Evolutionary conservation across 805 yeast genomes (phyloP).

Genomic region (Spathaspora hagerdaliae): DNA sequence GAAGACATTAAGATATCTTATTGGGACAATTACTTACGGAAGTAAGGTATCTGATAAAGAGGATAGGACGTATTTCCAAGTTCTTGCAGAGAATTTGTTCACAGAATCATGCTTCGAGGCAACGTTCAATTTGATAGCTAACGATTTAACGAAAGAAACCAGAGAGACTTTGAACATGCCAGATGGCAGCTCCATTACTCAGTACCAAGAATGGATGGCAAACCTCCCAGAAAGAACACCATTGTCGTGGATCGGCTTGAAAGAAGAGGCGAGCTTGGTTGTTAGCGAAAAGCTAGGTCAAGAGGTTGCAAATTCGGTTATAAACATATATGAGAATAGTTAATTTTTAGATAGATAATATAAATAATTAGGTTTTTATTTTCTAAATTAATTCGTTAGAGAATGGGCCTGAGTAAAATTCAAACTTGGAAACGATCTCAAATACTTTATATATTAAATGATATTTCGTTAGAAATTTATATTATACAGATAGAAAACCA

Average conservation of each 20-base stretch:
- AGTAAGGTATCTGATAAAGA: slow-evolving; percentile 48
- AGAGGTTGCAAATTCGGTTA: slow-evolving; percentile 11
- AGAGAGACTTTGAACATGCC: slow-evolving; percentile 38
- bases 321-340: background rate
- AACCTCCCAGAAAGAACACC: slow-evolving; percentile 51
- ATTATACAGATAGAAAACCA: slow-evolving; percentile 3
- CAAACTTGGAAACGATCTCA: background rate
- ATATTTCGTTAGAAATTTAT: slow-evolving; percentile 3
- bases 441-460: background rate
- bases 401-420: background rate
- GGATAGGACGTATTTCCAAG: slow-evolving; percentile 37
- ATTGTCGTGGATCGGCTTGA: slow-evolving; percentile 51
- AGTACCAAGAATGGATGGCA: slow-evolving; percentile 46
- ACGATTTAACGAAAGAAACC: slow-evolving; percentile 13
- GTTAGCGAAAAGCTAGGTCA: slow-evolving; percentile 20
- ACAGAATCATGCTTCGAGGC: slow-evolving; percentile 32
- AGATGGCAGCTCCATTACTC: slow-evolving; percentile 34
- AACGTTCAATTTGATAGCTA: slow-evolving; percentile 39
- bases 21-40: slow-evolving; percentile 61
- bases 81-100: slow-evolving; percentile 38
- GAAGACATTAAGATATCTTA: slow-evolving; percentile 44
- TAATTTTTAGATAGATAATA: background rate
- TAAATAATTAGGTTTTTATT: background rate
- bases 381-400: too few species aligned
- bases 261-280: slow-evolving; percentile 37